Evolutionary conservation across 495 filamentous ascomycete genomes (phyloP).

Genomic region (Penicillium bialowiezense): DNA sequence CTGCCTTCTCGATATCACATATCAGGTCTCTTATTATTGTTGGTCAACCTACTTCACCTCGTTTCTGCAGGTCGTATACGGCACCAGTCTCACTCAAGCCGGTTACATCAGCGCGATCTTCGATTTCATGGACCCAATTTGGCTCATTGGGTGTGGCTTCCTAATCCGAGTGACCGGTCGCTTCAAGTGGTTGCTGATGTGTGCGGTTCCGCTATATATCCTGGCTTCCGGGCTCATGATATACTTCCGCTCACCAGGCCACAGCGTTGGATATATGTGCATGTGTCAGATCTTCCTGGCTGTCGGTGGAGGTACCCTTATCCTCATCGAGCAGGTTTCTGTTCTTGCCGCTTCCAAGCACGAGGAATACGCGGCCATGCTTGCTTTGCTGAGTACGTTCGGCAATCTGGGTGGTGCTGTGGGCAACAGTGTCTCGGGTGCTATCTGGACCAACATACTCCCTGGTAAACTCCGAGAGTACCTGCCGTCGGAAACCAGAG

Average conservation of each 20-base stretch:
- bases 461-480: conserved; percentile 50
- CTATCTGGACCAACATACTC: conserved; percentile 54
- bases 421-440: conserved; percentile 51
- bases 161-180: conserved; percentile 52
- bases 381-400: conserved; percentile 50
- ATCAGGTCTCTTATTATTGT: conserved; percentile 55
- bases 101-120: conserved; percentile 54
- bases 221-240: conserved; percentile 61
- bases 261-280: conserved; percentile 61
- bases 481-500: conserved; percentile 47
- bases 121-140: conserved; percentile 47
- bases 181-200: conserved; percentile 52
- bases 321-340: conserved; percentile 66
- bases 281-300: conserved; percentile 77
- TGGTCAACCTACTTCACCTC: conserved; percentile 62
- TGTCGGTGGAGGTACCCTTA: conserved; percentile 56
- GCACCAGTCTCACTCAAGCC: conserved; percentile 52
- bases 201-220: conserved; percentile 58
- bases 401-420: conserved; percentile 61
- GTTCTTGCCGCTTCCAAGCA: conserved; percentile 63
- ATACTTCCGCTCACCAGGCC: conserved; percentile 58
- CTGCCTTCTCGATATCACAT: conserved; percentile 51
- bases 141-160: conserved; percentile 47
- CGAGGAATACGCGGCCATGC: conserved; percentile 49
- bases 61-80: conserved; percentile 67